A percentile compares a stretch with the other conserved stretches of the same genome.
phyloP scores from a whole-genome alignment of 2,329 filamentous ascomycete species.

The Colletotrichum sp. region DNA sequence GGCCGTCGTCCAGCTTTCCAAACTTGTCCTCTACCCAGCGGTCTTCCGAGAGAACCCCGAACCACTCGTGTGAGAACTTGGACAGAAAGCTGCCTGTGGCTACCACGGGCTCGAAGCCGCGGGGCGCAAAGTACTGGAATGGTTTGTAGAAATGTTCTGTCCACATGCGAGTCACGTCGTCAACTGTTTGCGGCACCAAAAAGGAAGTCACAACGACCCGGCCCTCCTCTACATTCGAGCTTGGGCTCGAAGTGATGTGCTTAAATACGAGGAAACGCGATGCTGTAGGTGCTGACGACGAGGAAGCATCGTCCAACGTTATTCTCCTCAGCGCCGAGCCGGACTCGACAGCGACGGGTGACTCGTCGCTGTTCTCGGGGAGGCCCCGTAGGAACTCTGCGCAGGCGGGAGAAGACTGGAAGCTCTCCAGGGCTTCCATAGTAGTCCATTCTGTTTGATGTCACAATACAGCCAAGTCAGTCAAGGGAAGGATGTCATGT shows the following conservation, averaged over 20 bases:
- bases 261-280: neutral
- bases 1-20: neutral
- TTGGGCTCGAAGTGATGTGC: neutral
- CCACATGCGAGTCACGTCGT: neutral
- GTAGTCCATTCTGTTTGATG: constrained; percentile 14
- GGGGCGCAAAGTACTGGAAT: neutral
- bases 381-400: constrained; percentile 23
- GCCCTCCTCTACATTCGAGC: neutral
- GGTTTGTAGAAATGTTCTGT: neutral
- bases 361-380: neutral
- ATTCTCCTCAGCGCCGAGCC: neutral
- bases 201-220: constrained; percentile 11
- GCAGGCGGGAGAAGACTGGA: constrained; percentile 24
- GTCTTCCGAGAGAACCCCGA: constrained; percentile 12
- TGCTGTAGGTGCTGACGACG: neutral
- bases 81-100: neutral
- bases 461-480: neutral
- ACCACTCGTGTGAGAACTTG: neutral
- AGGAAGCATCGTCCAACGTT: neutral
- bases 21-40: constrained; percentile 7
- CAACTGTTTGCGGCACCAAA: neutral
- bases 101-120: neutral
- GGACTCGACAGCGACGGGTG: neutral
- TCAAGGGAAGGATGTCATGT: neutral
- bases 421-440: constrained; percentile 19